Percentiles rank a stretch among this genome's conserved stretches.
Conservation (phyloP, 2,329 filamentous ascomycete species). For the Truncatella angustata region DNA sequence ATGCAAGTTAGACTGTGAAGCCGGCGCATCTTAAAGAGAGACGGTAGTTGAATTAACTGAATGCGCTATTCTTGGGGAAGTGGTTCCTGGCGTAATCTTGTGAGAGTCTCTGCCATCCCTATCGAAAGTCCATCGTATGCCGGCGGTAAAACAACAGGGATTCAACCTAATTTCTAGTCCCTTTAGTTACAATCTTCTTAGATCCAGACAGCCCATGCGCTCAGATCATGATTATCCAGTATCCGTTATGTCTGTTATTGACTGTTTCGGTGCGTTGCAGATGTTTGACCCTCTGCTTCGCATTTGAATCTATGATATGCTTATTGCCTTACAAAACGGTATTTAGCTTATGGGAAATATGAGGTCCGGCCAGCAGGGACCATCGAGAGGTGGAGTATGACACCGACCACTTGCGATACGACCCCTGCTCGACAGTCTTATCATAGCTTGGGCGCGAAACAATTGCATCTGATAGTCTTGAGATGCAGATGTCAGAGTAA, state of each 20-base stretch:
- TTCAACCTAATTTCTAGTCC: background rate
- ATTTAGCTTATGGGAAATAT: background rate
- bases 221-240: too few relatives aligned
- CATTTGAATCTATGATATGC: too few relatives aligned
- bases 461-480: too few relatives aligned
- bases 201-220: too few relatives aligned
- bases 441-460: background rate
- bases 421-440: background rate
- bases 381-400: background rate
- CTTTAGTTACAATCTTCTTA: too few relatives aligned
- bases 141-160: conserved; percentile 7
- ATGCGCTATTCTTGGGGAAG: background rate
- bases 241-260: too few relatives aligned
- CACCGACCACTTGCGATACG: background rate
- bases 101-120: background rate
- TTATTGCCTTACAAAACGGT: too few relatives aligned
- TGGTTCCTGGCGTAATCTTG: conserved; percentile 4
- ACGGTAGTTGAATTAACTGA: background rate
- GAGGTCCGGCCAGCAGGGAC: background rate
- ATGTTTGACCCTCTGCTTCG: too few relatives aligned
- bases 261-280: too few relatives aligned
- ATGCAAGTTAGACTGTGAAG: background rate
- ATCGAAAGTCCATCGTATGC: conserved; percentile 13
- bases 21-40: background rate
- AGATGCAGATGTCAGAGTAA: background rate